These are phyloP conservation scores for Yarrowia porcina DNA, from an alignment of 805 yeast genomes.

Conservation along the genomic window DNA sequence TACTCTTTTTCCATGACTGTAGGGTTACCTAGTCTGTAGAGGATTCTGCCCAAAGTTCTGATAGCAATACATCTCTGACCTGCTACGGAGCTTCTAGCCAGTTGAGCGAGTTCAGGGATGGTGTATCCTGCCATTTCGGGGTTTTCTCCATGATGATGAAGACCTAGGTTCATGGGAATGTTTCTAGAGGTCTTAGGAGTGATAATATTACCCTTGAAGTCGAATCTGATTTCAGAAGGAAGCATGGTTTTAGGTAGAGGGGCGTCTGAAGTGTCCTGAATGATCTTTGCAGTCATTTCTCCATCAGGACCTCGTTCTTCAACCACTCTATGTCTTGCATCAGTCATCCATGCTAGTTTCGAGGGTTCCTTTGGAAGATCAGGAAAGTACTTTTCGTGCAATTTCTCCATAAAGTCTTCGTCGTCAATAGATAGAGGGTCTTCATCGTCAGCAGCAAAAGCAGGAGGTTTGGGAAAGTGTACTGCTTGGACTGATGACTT, in stretches of 20 bases:
- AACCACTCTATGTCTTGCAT: conserved; percentile 41
- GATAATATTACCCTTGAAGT: conserved; percentile 76
- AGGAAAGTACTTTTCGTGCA: conserved; percentile 73
- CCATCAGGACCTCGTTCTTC: conserved; percentile 34
- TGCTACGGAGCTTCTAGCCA: conserved; percentile 72
- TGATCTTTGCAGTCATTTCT: conserved; percentile 11
- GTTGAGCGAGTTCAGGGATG: conserved; percentile 71
- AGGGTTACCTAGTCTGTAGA: conserved; percentile 68
- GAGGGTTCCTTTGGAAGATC: conserved; percentile 80
- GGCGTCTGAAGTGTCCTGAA: conserved; percentile 12
- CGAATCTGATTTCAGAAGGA: conserved; percentile 66
- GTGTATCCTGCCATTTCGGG: conserved; percentile 94
- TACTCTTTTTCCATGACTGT: conserved; percentile 34
- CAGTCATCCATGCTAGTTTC: conserved; percentile 89
- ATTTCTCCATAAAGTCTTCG: conserved; percentile 57
- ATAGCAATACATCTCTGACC: conserved; percentile 86
- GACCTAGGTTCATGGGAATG: conserved; percentile 59
- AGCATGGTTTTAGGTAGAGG: conserved; percentile 8
- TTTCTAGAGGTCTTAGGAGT: conserved; percentile 51
- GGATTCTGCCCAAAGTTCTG: conserved; percentile 79
- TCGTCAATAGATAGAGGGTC: conserved; percentile 43
- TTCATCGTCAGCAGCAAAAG: background rate
- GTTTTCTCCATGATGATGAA: conserved; percentile 87
- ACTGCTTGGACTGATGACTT: background rate
- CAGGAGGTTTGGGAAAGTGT: conserved; percentile 4